phyloP scores from a whole-genome alignment of 2,329 filamentous ascomycete species.

The Talaromyces pinophilus region DNA sequence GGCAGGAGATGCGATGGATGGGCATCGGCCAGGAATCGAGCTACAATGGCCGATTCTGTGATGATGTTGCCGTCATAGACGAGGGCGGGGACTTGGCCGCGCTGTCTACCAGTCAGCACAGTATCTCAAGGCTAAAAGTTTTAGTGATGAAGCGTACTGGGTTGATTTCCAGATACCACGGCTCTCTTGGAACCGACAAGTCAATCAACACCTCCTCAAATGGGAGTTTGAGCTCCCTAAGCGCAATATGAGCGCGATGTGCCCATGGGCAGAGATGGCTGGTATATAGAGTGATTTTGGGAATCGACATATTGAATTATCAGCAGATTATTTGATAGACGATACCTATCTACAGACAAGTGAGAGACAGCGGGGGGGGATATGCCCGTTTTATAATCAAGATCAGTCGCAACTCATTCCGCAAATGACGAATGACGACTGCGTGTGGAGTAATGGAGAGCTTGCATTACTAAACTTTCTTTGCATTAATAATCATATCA shows the following conservation, averaged over 20 bases:
- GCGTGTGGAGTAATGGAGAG: neutral
- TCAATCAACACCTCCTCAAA: conserved; percentile 75
- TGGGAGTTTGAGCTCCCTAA: conserved; percentile 65
- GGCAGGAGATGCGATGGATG: conserved; percentile 66
- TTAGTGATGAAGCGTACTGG: conserved; percentile 48
- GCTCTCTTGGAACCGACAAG: conserved; percentile 65
- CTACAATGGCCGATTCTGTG: conserved; percentile 72
- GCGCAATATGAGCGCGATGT: conserved; percentile 72
- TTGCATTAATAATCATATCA: neutral
- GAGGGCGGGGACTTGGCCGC: conserved; percentile 73
- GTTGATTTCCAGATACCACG: conserved; percentile 75
- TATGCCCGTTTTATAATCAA: neutral
- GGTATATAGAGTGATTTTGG: conserved; percentile 68
- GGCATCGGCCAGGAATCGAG: conserved; percentile 69
- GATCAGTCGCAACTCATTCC: neutral
- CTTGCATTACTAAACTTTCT: neutral
- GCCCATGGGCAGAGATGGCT: conserved; percentile 71
- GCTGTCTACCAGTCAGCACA: conserved; percentile 35
- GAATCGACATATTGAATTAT: conserved; percentile 31
- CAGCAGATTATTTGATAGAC: neutral
- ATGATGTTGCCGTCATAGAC: conserved; percentile 70
- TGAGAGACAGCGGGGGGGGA: neutral
- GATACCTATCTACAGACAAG: neutral
- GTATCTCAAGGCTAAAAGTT: no score
- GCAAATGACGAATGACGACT: conserved; percentile 8